Base-by-base conservation (phyloP, 1,284 basidiomycete species). In the Ceratobasidium sp. region DNA sequence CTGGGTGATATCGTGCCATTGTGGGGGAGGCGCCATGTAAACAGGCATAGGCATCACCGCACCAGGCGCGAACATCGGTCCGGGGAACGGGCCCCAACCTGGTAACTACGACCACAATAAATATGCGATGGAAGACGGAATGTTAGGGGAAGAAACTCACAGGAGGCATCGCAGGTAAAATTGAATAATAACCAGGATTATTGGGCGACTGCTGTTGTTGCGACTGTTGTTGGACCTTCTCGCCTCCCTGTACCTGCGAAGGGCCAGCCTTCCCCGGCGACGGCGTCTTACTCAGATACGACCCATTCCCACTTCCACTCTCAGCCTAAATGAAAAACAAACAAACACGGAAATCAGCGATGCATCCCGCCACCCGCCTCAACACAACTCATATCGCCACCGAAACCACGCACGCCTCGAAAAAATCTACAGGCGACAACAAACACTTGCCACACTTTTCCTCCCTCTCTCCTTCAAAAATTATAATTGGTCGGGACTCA, bases 151-250 rank as follows among this genome's bases (percentile, higher is more conserved):
- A 7, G 6, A 19, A 11, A 53, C 54, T 44, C 17, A 72, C 67
- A 17, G 56, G 67, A 19, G 67, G 67, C 4, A 22, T n/a, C n/a
- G 67, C 24, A 36, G 67, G 56, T 1, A 72, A 33, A 57, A 72
- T 72, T 14, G 67, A 72, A 47, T 72, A 72, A 45, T 60, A 22
- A 5, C 31, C 31, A 19, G 50, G 65, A 27, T 51, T 66, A n/a
- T n/a, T n/a, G n/a, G n/a, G n/a, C n/a, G n/a, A n/a, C n/a, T n/a
- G n/a, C 27, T 48, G 65, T 29, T 65, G 44, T 11, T 65, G 36
- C 36, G 4, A 11, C 36, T 41, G 36, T 41, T 41, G 36, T 41
- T 41, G 36, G 36, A 11, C 36, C 36, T 41, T 41, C 4, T 41
- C 36, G 11, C 36, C 36, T 11, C 36, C n/a, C n/a, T n/a, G n/a